Base-by-base conservation (phyloP, 805 yeast genomes). In the Candida lessepsii region DNA sequence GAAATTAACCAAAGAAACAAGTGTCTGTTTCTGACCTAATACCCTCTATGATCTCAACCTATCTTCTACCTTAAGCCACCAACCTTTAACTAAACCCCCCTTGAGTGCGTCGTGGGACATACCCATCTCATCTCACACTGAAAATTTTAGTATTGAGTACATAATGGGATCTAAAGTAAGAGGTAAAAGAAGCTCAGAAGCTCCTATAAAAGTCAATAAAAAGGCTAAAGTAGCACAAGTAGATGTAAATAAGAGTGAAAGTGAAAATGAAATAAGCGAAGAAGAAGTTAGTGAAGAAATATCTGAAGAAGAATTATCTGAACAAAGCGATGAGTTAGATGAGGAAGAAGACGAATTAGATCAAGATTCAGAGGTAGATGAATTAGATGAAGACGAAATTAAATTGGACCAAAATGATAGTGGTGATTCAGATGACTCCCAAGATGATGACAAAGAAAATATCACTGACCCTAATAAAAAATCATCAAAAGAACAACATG, bases 401-500 rank as follows among this genome's bases (percentile, higher is more conserved):
- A 42, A 40, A 23, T 29, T 40, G 21, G 47, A 41, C 17, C 21
- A 29, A 29, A 57, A 50, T 32, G 66, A 59, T 8, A 33, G 37
- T 17, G 56, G 53, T 35, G 56, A 50, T 16, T 18, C 34, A n/a
- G 57, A 56, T 9, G 35, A 49, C 17, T 57, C 54, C 18, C 47
- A 40, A 4, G 59, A 52, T 17, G 58, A 48, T 3, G 52, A 52
- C 5, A 58, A 56, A 11, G 61, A 54, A 11, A 65, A 53, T 8
- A 31, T 40, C 2, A 45, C 37, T n/a, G 49, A 45, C 6, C 73
- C 73, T 41, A 65, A 72, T 48, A 73, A 74, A 54, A 68, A 73
- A 46, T 37, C 78, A 1, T 76, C 86, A 0, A 76, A 70, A 40
- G 88, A 82, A 57, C 80, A 78, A 51, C 95, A 87, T 57, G 81